Base-by-base conservation (phyloP, 495 filamentous ascomycete species). In the Hamigera avellanea region DNA sequence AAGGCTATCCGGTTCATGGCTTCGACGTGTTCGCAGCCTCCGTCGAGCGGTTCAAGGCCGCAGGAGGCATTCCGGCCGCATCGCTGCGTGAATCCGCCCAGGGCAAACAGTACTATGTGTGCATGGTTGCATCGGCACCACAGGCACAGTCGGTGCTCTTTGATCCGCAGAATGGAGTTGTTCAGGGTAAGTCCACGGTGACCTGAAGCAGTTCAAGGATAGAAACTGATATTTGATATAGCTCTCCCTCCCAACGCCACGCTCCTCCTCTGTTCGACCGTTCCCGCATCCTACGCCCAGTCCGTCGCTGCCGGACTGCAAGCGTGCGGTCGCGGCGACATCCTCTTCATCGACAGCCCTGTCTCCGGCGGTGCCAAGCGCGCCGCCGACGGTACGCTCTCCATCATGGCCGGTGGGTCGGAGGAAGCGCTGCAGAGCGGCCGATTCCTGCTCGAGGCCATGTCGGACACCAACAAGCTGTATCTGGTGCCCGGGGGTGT, bases 21-120 rank as follows among this genome's bases (percentile, higher is more conserved):
- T 91, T 75, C 52, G 84, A 91, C 50, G 72, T 87, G 39, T 85
- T 76, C 64, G 62, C 62, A 1, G 77, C 80, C n/a, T 75, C 80
- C 0, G 66, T 86, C n/a, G 72, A 80, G 31, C 70, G 67, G 7
- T 85, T 91, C 63, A 54, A 70, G 34, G 60, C 69, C 2, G 79
- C 75, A 2, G 80, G 82, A 34, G 83, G 81, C 30, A 63, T 59
- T 8, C 61, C 72, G 3, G 76, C 79, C 0, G 58, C 67, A 0
- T 77, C 79, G 1, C 73, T 82, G 4, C 58, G 69, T 26, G 78
- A 80, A 2, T 73, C 78, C 2, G 83, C 80, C 12, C 55, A 65
- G 30, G 67, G 62, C 15, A 81, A 70, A 40, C 41, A 66, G 7
- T 78, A 69, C 52, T 76, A 80, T 46, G 66, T 91, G 26, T 78